These are phyloP conservation scores for Aureobasidium sp. DNA, from an alignment of 2,329 filamentous ascomycete species.

Conservation along the genomic window DNA sequence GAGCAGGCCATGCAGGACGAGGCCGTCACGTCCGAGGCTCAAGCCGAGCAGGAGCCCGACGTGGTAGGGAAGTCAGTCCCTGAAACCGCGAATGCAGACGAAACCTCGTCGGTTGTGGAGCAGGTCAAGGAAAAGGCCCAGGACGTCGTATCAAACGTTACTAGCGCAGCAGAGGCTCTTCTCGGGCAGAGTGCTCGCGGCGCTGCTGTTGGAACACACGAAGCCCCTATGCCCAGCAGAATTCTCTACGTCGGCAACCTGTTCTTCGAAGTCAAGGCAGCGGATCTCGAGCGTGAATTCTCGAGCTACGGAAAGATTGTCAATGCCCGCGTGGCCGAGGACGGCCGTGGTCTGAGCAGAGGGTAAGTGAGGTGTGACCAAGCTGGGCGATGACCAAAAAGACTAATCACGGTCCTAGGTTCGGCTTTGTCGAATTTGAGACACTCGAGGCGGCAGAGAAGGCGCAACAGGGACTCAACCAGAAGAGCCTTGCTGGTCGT, in stretches of 20 bases:
- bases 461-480: slow-evolving; percentile 53
- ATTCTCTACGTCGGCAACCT: slow-evolving; percentile 63
- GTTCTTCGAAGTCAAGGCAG: slow-evolving; percentile 59
- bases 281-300: slow-evolving; percentile 55
- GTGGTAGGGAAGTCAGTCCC: slow-evolving; percentile 22
- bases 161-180: slow-evolving; percentile 20
- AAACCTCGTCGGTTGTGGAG: slow-evolving; percentile 1
- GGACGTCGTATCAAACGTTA: slow-evolving; percentile 17
- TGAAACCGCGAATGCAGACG: slow-evolving; percentile 10
- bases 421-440: slow-evolving; percentile 59
- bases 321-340: slow-evolving; percentile 50
- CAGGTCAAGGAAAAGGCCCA: slow-evolving; percentile 18
- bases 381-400: not conserved
- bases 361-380: slow-evolving; percentile 44
- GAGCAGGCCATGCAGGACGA: slow-evolving; percentile 26
- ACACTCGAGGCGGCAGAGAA: slow-evolving; percentile 45
- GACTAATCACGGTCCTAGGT: slow-evolving; percentile 39
- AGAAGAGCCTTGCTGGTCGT: slow-evolving; percentile 57
- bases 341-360: slow-evolving; percentile 59
- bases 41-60: slow-evolving; percentile 8
- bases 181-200: slow-evolving; percentile 20
- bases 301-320: slow-evolving; percentile 50
- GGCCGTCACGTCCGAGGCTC: slow-evolving; percentile 16
- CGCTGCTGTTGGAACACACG: slow-evolving; percentile 21
- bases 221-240: slow-evolving; percentile 29